These are phyloP conservation scores for Podochytrium sp. DNA, from an alignment of 192 early-diverging fungal genomes.

Conservation along the genomic window DNA sequence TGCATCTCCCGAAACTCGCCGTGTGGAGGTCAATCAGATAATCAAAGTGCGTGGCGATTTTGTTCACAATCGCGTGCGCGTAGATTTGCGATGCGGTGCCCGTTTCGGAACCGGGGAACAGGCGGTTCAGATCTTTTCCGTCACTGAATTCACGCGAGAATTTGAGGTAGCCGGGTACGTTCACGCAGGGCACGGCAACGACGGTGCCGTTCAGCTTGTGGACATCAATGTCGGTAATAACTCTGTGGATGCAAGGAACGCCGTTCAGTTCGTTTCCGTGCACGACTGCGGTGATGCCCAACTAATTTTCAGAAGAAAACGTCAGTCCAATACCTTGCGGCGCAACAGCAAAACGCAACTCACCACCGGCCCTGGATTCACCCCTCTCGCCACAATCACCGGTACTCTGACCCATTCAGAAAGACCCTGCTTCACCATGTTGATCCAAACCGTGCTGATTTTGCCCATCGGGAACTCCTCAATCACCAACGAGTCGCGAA, in stretches of 20 bases:
- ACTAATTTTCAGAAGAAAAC: conserved; percentile 6
- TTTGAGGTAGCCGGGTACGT: conserved; percentile 82
- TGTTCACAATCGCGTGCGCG: conserved; percentile 78
- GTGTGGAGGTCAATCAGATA: conserved; percentile 90
- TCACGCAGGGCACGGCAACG: conserved; percentile 87
- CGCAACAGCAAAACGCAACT: not conserved
- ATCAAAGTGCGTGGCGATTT: conserved; percentile 79
- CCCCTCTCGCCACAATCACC: conserved; percentile 77
- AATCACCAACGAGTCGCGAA: conserved; percentile 60
- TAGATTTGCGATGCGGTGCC: conserved; percentile 84
- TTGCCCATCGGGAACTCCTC: conserved; percentile 64
- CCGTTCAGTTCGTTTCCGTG: conserved; percentile 95
- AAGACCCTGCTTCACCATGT: conserved; percentile 71
- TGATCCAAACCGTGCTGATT: conserved; percentile 71
- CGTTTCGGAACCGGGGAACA: conserved; percentile 70
- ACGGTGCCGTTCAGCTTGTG: conserved; percentile 78
- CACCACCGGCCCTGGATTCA: conserved; percentile 51
- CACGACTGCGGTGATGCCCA: conserved; percentile 83
- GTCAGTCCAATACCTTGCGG: not conserved
- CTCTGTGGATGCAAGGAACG: conserved; percentile 85
- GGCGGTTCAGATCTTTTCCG: conserved; percentile 85
- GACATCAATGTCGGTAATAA: conserved; percentile 79
- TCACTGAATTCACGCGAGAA: conserved; percentile 82
- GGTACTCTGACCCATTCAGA: conserved; percentile 69
- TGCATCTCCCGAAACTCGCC: conserved; percentile 80